A percentile compares a stretch with the other conserved stretches of the same genome.
Evolutionary conservation across 2,329 filamentous ascomycete genomes (phyloP).

Genomic region (Cytospora paraplurivora): DNA sequence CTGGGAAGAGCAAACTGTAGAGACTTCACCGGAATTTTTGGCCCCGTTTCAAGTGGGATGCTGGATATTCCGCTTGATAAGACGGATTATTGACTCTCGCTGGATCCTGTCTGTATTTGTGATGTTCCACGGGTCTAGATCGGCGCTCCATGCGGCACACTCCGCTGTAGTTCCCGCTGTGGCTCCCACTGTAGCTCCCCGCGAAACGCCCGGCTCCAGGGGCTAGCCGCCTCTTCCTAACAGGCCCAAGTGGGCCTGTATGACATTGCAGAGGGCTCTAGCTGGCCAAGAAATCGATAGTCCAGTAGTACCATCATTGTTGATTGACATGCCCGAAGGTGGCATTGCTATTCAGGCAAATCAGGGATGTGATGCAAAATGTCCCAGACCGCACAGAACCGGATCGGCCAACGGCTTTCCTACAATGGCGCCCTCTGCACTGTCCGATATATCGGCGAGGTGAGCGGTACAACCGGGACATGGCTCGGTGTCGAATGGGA

Average conservation of each 20-base stretch:
- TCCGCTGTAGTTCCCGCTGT: no score
- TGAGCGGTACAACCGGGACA: slow-evolving; percentile 72
- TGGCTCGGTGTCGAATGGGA: slow-evolving; percentile 99
- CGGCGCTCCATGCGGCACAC: no score
- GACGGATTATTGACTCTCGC: not conserved
- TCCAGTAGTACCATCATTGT: not conserved
- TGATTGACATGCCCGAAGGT: not conserved
- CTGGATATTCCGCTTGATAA: not conserved
- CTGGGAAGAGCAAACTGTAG: slow-evolving; percentile 65
- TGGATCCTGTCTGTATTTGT: not conserved
- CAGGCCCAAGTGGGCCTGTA: no score
- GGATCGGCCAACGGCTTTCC: slow-evolving; percentile 75
- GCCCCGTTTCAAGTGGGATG: not conserved
- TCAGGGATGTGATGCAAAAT: slow-evolving; percentile 37
- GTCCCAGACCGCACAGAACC: slow-evolving; percentile 38
- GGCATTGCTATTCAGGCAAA: not conserved
- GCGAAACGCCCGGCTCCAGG: no score
- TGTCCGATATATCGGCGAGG: slow-evolving; percentile 76
- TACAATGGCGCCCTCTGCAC: slow-evolving; percentile 80
- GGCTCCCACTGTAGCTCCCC: no score
- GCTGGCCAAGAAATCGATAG: not conserved
- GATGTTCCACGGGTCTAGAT: no score
- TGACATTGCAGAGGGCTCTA: not conserved
- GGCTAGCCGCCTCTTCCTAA: no score
- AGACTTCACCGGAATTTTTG: not conserved